Percentiles rank a stretch among this genome's conserved stretches.
These are phyloP conservation scores for Tylopilus intermedius DNA, from an alignment of 768 basidiomycete genomes.

Conservation along the genomic window DNA sequence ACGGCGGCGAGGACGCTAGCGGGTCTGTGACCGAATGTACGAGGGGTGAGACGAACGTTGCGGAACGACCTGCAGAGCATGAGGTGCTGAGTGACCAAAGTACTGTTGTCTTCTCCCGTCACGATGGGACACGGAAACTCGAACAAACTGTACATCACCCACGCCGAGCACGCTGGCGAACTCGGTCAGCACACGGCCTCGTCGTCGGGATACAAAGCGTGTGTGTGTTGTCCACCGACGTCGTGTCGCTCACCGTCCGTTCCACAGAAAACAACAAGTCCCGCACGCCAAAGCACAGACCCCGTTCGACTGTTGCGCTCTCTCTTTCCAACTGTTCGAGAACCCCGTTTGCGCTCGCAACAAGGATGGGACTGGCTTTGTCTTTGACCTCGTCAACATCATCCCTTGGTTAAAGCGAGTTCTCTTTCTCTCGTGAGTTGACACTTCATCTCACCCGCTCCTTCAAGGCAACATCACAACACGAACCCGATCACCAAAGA, in stretches of 20 bases:
- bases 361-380: conserved; percentile 69
- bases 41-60: conserved; percentile 30
- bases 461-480: conserved; percentile 71
- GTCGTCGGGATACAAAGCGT: conserved; percentile 70
- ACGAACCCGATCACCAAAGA: conserved; percentile 74
- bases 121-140: conserved; percentile 83
- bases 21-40: conserved; percentile 22
- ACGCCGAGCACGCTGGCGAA: conserved; percentile 78
- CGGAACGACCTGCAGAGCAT: conserved; percentile 29
- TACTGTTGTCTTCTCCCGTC: conserved; percentile 4
- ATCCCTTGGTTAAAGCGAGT: conserved; percentile 90
- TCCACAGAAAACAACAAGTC: conserved; percentile 58
- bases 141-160: conserved; percentile 83
- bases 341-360: conserved; percentile 88
- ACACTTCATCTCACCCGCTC: conserved; percentile 7
- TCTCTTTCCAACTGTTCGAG: conserved; percentile 84
- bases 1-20: conserved; percentile 12
- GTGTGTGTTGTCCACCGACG: conserved; percentile 24
- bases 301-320: conserved; percentile 87
- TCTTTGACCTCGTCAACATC: conserved; percentile 89
- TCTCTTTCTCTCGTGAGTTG: conserved; percentile 1
- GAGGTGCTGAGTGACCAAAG: neutral
- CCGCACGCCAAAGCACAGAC: conserved; percentile 61
- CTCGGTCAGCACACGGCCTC: conserved; percentile 81
- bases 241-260: conserved; percentile 7